Percentiles rank a stretch among this genome's conserved stretches.
phyloP scores from a whole-genome alignment of 768 basidiomycete genomes.

The Kwoniella sp. region DNA sequence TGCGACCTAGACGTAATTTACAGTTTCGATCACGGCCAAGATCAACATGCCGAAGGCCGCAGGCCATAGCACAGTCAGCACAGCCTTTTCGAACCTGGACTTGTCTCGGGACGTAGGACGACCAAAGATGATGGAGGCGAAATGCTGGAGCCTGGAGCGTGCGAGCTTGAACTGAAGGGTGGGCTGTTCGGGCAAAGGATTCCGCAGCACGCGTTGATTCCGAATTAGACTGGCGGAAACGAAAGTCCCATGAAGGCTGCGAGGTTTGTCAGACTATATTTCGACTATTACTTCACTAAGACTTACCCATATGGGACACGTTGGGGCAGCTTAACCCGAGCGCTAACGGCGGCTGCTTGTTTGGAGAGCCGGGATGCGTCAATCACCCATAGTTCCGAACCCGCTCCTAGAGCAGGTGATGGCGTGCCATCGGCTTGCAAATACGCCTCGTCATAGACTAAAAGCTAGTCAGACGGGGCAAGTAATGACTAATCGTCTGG shows the following conservation, averaged over 20 bases:
- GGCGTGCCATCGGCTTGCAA: slow-evolving; percentile 41
- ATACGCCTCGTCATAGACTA: slow-evolving; percentile 51
- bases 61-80: slow-evolving; percentile 35
- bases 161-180: slow-evolving; percentile 39
- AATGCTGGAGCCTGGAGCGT: slow-evolving; percentile 33
- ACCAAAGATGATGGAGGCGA: slow-evolving; percentile 38
- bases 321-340: slow-evolving; percentile 47
- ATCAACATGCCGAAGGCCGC: slow-evolving; percentile 25
- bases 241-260: slow-evolving; percentile 40
- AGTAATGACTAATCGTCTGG: not conserved
- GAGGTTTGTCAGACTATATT: slow-evolving; percentile 9
- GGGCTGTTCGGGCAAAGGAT: slow-evolving; percentile 26
- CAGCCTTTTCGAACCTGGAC: slow-evolving; percentile 20
- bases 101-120: slow-evolving; percentile 30
- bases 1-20: not conserved
- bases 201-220: slow-evolving; percentile 20
- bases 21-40: slow-evolving; percentile 14
- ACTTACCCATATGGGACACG: slow-evolving; percentile 48
- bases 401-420: slow-evolving; percentile 24
- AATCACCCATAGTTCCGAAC: slow-evolving; percentile 52
- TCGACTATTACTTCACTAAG: no score
- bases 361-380: slow-evolving; percentile 47
- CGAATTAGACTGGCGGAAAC: slow-evolving; percentile 23
- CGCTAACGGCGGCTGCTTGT: slow-evolving; percentile 41
- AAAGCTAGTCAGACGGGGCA: slow-evolving; percentile 4